These are phyloP conservation scores for Goffeauzyma gilvescens DNA, from an alignment of 768 basidiomycete genomes.

Conservation along the genomic window DNA sequence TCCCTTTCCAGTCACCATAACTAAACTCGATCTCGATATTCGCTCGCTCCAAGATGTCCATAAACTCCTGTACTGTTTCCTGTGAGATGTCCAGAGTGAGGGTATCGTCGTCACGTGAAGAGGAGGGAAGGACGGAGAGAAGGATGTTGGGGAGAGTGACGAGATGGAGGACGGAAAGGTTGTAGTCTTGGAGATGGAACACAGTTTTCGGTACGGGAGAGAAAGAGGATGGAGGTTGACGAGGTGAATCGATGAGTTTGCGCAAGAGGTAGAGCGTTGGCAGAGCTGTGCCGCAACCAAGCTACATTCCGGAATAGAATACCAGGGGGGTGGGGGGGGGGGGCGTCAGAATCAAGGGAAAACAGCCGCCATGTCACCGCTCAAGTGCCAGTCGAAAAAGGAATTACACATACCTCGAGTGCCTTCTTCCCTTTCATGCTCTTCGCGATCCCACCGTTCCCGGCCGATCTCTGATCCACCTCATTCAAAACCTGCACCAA, in stretches of 20 bases:
- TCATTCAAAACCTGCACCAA: slow-evolving; percentile 44
- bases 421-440: slow-evolving; percentile 40
- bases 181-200: slow-evolving; percentile 82
- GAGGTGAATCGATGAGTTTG: slow-evolving; percentile 34
- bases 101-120: slow-evolving; percentile 13
- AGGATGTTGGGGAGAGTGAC: slow-evolving; percentile 35
- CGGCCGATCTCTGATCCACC: slow-evolving; percentile 12
- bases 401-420: slow-evolving; percentile 49
- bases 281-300: slow-evolving; percentile 83
- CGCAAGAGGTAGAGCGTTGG: slow-evolving; percentile 59
- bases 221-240: slow-evolving; percentile 5
- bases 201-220: slow-evolving; percentile 24
- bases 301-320: slow-evolving; percentile 34
- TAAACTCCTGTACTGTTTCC: slow-evolving; percentile 48
- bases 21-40: slow-evolving; percentile 54
- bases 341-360: too few relatives aligned
- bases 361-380: too few relatives aligned
- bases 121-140: slow-evolving; percentile 21
- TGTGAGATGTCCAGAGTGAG: slow-evolving; percentile 41
- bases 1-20: slow-evolving; percentile 53
- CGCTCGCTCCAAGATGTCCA: slow-evolving; percentile 39
- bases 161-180: slow-evolving; percentile 55
- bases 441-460: slow-evolving; percentile 19
- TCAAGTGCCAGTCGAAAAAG: neutral
- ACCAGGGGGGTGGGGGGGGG: too few relatives aligned